Evolutionary conservation across 108 stramenopile genomes (phyloP).

Genomic region (Aurantiochytrium sp.): DNA sequence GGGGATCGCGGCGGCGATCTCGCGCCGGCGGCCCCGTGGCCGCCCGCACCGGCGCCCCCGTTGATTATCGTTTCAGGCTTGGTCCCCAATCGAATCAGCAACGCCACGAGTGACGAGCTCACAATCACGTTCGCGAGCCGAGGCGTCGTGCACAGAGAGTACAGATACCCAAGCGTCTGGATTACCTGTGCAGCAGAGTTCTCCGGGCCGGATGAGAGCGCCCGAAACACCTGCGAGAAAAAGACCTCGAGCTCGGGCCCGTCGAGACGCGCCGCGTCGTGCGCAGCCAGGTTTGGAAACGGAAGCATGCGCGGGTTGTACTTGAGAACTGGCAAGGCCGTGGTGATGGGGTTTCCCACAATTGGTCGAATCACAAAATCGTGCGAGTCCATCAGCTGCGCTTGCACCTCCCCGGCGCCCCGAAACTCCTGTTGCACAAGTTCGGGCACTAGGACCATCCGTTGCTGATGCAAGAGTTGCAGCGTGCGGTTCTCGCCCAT

Average conservation of each 20-base stretch:
- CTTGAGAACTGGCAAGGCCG: neutral
- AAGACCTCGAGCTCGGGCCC: slow-evolving; percentile 44
- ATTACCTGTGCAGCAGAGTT: slow-evolving; percentile 31
- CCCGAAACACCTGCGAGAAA: slow-evolving; percentile 42
- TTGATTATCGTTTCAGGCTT: neutral
- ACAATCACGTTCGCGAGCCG: slow-evolving; percentile 48
- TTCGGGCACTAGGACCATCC: neutral
- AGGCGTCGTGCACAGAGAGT: slow-evolving; percentile 43
- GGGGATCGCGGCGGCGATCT: neutral
- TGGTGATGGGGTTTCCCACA: slow-evolving; percentile 42
- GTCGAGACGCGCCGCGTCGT: slow-evolving; percentile 25
- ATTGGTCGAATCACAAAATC: slow-evolving; percentile 51
- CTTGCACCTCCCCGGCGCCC: neutral
- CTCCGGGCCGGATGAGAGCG: slow-evolving; percentile 30
- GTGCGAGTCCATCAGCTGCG: slow-evolving; percentile 37
- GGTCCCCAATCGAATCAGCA: slow-evolving; percentile 35
- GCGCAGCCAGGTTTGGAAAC: slow-evolving; percentile 33
- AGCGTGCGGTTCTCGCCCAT: neutral
- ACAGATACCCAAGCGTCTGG: slow-evolving; percentile 46
- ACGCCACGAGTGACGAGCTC: slow-evolving; percentile 48
- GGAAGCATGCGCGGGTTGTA: slow-evolving; percentile 12
- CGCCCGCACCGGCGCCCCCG: neutral
- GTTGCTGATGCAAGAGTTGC: neutral
- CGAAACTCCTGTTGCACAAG: neutral
- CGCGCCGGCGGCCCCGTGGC: neutral